Conservation (phyloP, 2,329 filamentous ascomycete species). For the Monascus ruber region DNA sequence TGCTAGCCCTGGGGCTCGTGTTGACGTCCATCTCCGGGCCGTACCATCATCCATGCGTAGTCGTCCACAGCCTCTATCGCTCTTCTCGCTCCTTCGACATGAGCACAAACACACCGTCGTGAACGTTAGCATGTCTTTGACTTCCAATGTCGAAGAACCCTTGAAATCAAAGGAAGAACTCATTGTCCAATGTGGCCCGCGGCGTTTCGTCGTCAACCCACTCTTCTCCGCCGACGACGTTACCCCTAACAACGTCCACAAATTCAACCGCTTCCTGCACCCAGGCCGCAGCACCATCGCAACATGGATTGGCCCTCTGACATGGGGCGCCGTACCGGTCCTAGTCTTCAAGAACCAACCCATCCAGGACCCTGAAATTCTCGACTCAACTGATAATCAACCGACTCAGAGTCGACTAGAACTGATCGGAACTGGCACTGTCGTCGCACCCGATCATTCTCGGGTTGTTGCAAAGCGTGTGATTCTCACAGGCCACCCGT, state of each 20-base stretch:
- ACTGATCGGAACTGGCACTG: slow-evolving; percentile 78
- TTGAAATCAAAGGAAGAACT: slow-evolving; percentile 88
- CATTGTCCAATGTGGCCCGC: slow-evolving; percentile 80
- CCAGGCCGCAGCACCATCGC: slow-evolving; percentile 83
- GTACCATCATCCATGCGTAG: slow-evolving; percentile 45
- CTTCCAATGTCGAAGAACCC: slow-evolving; percentile 60
- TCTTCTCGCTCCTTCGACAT: slow-evolving; percentile 83
- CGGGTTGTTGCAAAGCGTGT: slow-evolving; percentile 89
- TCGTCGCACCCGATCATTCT: slow-evolving; percentile 59
- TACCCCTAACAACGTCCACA: slow-evolving; percentile 94
- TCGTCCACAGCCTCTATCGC: slow-evolving; percentile 48
- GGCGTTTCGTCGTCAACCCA: slow-evolving; percentile 77
- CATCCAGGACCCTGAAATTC: slow-evolving; percentile 27
- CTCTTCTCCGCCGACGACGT: slow-evolving; percentile 81
- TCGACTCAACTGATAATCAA: slow-evolving; percentile 32
- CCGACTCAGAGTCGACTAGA: slow-evolving; percentile 40
- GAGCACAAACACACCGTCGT: slow-evolving; percentile 87
- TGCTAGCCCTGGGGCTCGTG: slow-evolving; percentile 69
- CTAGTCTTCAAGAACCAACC: slow-evolving; percentile 64
- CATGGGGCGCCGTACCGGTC: slow-evolving; percentile 83
- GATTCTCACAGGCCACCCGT: slow-evolving; percentile 88
- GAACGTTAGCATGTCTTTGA: slow-evolving; percentile 82
- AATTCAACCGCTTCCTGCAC: slow-evolving; percentile 85
- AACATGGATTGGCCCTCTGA: slow-evolving; percentile 78
- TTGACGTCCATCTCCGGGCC: slow-evolving; percentile 62